A percentile compares a stretch with the other conserved stretches of the same genome.
Evolutionary conservation across 305 asterid species (phyloP).

Genomic region (Petunia hybrid): DNA sequence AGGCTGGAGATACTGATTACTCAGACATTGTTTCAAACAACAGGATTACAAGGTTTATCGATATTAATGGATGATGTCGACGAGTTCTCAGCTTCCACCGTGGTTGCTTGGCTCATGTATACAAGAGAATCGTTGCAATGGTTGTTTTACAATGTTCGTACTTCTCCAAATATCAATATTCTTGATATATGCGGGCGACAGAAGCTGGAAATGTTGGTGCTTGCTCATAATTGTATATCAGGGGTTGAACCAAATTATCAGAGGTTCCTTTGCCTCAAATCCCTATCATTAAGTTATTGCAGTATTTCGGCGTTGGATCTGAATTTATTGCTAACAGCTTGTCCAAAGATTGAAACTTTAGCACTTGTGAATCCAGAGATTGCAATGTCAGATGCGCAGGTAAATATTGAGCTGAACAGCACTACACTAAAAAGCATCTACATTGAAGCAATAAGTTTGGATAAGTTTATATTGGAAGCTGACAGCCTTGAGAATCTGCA

Average conservation of each 20-base stretch:
- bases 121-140: slow-evolving; percentile 33
- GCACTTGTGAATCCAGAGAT: slow-evolving; percentile 38
- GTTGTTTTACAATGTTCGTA: slow-evolving; percentile 36
- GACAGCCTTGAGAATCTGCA: slow-evolving; percentile 40
- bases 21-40: slow-evolving; percentile 38
- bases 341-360: slow-evolving; percentile 37
- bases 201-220: slow-evolving; percentile 37
- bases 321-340: slow-evolving; percentile 37
- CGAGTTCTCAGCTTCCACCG: slow-evolving; percentile 35
- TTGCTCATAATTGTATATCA: slow-evolving; percentile 35
- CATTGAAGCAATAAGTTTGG: slow-evolving; percentile 33
- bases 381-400: slow-evolving; percentile 37
- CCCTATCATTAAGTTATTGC: slow-evolving; percentile 37
- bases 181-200: slow-evolving; percentile 39
- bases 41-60: slow-evolving; percentile 33
- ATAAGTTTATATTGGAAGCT: slow-evolving; percentile 36
- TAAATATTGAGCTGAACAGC: slow-evolving; percentile 33
- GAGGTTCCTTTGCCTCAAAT: slow-evolving; percentile 35
- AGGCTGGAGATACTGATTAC: slow-evolving; percentile 38
- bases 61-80: slow-evolving; percentile 39
- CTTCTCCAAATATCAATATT: slow-evolving; percentile 34
- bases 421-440: slow-evolving; percentile 35
- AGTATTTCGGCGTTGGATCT: slow-evolving; percentile 38
- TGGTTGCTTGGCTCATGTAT: slow-evolving; percentile 40
- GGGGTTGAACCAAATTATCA: slow-evolving; percentile 37